Evolutionary conservation across 2,329 filamentous ascomycete species (phyloP).

Genomic region (Penicillium crustosum): DNA sequence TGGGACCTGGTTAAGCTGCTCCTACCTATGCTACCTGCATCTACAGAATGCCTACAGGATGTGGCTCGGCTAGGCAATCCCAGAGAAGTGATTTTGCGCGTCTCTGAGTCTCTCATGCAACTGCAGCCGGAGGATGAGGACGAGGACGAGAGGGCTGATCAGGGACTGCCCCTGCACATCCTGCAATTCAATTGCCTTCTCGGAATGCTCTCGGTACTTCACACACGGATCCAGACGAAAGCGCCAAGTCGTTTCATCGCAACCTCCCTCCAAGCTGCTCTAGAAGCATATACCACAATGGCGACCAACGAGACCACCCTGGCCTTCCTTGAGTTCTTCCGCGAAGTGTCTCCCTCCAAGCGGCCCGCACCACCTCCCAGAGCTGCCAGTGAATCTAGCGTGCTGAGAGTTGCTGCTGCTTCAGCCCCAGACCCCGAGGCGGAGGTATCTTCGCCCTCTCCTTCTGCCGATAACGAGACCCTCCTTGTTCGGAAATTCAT

Average conservation of each 20-base stretch:
- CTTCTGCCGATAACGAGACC: conserved; percentile 47
- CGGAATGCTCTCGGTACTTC: conserved; percentile 57
- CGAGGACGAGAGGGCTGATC: conserved; percentile 36
- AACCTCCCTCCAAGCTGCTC: conserved; percentile 61
- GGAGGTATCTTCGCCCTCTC: conserved; percentile 43
- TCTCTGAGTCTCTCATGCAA: conserved; percentile 60
- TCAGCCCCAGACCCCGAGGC: conserved; percentile 60
- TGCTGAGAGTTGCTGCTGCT: conserved; percentile 32
- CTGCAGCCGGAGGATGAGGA: conserved; percentile 51
- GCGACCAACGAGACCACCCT: conserved; percentile 58
- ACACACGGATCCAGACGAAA: conserved; percentile 63
- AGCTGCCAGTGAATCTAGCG: conserved; percentile 51
- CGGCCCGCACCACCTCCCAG: conserved; percentile 61
- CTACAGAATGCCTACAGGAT: conserved; percentile 60
- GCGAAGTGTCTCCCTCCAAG: conserved; percentile 57
- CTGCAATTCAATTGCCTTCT: conserved; percentile 26
- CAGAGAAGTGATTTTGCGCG: conserved; percentile 63
- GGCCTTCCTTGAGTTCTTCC: conserved; percentile 58
- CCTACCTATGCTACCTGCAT: conserved; percentile 59
- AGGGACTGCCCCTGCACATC: conserved; percentile 18
- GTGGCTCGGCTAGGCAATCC: conserved; percentile 63
- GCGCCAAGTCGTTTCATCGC: conserved; percentile 64
- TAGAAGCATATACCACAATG: conserved; percentile 60
- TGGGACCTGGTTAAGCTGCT: conserved; percentile 66
- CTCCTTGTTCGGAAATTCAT: conserved; percentile 55